A percentile compares a stretch with the other conserved stretches of the same genome.
These are phyloP conservation scores for Backusella morwellensis DNA, from an alignment of 192 early-diverging fungal species.

Conservation along the genomic window DNA sequence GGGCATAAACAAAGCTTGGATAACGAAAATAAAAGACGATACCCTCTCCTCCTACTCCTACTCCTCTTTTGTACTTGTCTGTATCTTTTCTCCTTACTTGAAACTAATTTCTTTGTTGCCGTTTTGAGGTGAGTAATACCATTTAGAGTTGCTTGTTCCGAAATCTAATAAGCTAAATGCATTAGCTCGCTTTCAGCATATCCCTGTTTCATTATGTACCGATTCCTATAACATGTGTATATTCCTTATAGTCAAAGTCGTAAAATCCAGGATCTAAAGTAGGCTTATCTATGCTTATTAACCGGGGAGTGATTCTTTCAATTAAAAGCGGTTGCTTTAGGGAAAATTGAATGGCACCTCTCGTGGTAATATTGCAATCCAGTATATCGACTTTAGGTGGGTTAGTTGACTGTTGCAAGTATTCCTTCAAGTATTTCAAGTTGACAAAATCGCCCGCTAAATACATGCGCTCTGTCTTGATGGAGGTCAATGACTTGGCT, in stretches of 20 bases:
- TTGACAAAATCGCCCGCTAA: background rate
- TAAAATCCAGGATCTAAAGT: background rate
- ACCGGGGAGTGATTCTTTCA: background rate
- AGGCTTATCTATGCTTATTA: background rate
- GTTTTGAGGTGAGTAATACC: slow-evolving; percentile 32
- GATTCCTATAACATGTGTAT: slow-evolving; percentile 14
- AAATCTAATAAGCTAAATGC: background rate
- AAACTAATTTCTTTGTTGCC: slow-evolving; percentile 33
- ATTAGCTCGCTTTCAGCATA: background rate
- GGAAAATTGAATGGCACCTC: background rate
- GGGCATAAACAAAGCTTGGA: slow-evolving; percentile 16
- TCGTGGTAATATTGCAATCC: background rate
- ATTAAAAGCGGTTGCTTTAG: background rate
- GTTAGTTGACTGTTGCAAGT: background rate
- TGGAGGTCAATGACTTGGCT: background rate
- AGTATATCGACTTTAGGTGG: background rate
- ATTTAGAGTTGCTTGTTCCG: slow-evolving; percentile 6
- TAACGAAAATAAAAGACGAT: slow-evolving; percentile 13
- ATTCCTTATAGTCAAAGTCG: background rate
- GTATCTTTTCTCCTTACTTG: slow-evolving; percentile 10
- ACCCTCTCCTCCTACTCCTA: too few species aligned
- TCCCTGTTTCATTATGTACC: background rate
- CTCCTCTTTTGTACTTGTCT: slow-evolving; percentile 9
- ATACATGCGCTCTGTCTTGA: background rate
- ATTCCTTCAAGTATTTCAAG: background rate